phyloP scores from a whole-genome alignment of 2,329 filamentous ascomycete species.

The Tympanopsis confertula region DNA sequence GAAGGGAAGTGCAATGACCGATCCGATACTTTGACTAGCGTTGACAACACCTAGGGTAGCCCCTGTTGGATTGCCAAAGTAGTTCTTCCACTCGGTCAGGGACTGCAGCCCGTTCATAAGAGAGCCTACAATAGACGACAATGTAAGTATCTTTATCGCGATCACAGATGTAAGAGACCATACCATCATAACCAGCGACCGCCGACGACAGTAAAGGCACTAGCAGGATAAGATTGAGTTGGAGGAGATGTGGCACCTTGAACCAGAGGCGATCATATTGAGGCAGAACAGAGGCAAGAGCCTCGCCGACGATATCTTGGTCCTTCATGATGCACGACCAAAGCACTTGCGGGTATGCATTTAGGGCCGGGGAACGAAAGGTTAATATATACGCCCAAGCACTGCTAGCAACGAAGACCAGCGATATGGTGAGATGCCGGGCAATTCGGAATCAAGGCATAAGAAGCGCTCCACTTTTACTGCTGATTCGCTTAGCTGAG shows the following conservation, averaged over 20 bases:
- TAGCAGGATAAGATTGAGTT: slow-evolving; percentile 29
- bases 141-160: neutral
- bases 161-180: slow-evolving; percentile 3
- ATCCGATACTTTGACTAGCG: slow-evolving; percentile 14
- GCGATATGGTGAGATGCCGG: too few species aligned
- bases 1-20: slow-evolving; percentile 20
- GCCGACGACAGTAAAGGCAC: slow-evolving; percentile 28
- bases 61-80: slow-evolving; percentile 16
- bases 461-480: too few species aligned
- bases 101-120: slow-evolving; percentile 27
- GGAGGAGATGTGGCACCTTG: slow-evolving; percentile 24
- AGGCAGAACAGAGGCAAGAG: slow-evolving; percentile 8
- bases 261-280: slow-evolving; percentile 23
- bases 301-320: slow-evolving; percentile 13
- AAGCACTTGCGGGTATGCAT: too few species aligned
- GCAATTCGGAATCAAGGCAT: too few species aligned
- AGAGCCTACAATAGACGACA: slow-evolving; percentile 10
- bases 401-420: too few species aligned
- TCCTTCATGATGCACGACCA: too few species aligned
- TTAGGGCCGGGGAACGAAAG: too few species aligned
- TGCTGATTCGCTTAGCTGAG: too few species aligned
- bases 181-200: slow-evolving; percentile 31
- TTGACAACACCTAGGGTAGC: slow-evolving; percentile 17
- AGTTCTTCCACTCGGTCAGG: slow-evolving; percentile 18
- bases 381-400: too few species aligned